Percentiles rank a stretch among this genome's conserved stretches.
These are phyloP conservation scores for Ogataea paradorogensis DNA, from an alignment of 805 yeast species.

Conservation along the genomic window DNA sequence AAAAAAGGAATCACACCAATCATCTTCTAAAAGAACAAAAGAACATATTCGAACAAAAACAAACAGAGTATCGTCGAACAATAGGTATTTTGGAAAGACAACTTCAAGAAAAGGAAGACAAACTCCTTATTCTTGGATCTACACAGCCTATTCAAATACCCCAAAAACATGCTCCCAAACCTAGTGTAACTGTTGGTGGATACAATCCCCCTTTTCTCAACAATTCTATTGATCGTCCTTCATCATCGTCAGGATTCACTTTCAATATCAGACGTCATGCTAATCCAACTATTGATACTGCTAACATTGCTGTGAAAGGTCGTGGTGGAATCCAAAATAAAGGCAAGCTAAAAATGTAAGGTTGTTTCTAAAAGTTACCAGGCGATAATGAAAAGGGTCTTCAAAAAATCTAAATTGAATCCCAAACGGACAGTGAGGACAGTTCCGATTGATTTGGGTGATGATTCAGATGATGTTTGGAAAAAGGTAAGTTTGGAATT, in stretches of 20 bases:
- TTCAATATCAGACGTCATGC: slow-evolving; percentile 16
- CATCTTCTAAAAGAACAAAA: slow-evolving; percentile 1
- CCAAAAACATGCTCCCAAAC: not conserved
- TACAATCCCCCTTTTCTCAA: not conserved
- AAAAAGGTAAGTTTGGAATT: slow-evolving; percentile 12
- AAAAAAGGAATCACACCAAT: not conserved
- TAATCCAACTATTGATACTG: slow-evolving; percentile 14
- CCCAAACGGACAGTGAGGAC: slow-evolving; percentile 3
- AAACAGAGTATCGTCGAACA: slow-evolving; percentile 6
- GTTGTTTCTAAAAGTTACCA: not conserved
- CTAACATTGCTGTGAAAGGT: slow-evolving; percentile 21
- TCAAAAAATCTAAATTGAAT: slow-evolving; percentile 2
- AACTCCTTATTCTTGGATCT: slow-evolving; percentile 16
- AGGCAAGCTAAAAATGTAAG: slow-evolving; percentile 22
- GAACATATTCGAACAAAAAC: slow-evolving; percentile 11
- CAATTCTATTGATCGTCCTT: not conserved
- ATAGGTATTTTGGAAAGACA: slow-evolving; percentile 11
- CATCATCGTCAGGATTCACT: slow-evolving; percentile 7
- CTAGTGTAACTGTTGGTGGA: not conserved
- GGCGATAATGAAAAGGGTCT: slow-evolving; percentile 1
- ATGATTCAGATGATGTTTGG: slow-evolving; percentile 28
- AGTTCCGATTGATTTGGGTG: slow-evolving; percentile 17
- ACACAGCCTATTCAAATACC: slow-evolving; percentile 28
- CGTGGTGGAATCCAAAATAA: slow-evolving; percentile 28
- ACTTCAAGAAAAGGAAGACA: slow-evolving; percentile 16